phyloP scores from a whole-genome alignment of 345 rosid genomes.

The Aegle marmelos region DNA sequence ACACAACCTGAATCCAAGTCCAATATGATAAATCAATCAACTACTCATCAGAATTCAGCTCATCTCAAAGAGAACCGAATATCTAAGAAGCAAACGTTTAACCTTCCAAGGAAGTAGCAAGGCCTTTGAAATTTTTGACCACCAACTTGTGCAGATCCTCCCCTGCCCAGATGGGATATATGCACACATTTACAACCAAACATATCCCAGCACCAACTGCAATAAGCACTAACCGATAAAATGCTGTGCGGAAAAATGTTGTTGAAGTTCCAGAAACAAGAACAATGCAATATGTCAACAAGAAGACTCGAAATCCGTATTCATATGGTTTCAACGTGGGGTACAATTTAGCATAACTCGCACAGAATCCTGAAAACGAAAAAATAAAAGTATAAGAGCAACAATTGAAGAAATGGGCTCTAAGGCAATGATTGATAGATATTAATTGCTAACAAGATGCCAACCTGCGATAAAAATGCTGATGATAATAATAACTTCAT shows the following conservation, averaged over 20 bases:
- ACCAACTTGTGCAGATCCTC: slow-evolving; percentile 85
- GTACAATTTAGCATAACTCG: slow-evolving; percentile 62
- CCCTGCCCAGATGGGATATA: slow-evolving; percentile 86
- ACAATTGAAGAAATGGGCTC: too few species aligned
- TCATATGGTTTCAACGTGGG: slow-evolving; percentile 78
- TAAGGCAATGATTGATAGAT: not conserved
- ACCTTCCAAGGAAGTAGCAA: slow-evolving; percentile 86
- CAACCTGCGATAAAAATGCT: slow-evolving; percentile 81
- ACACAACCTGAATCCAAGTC: slow-evolving; percentile 56
- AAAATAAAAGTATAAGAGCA: too few species aligned
- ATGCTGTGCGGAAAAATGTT: slow-evolving; percentile 49
- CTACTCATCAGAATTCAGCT: not conserved
- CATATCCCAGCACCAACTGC: slow-evolving; percentile 64
- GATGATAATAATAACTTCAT: slow-evolving; percentile 46
- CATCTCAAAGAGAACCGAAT: not conserved
- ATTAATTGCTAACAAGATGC: not conserved
- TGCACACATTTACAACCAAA: slow-evolving; percentile 52
- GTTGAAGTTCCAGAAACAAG: slow-evolving; percentile 68
- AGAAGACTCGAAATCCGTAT: slow-evolving; percentile 81
- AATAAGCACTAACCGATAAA: slow-evolving; percentile 59
- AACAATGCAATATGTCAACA: slow-evolving; percentile 86
- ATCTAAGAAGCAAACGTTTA: not conserved
- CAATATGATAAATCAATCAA: not conserved
- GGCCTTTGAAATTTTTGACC: slow-evolving; percentile 66
- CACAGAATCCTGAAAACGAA: slow-evolving; percentile 44